Evolutionary conservation across 306 rosid genomes (phyloP), one percentile per base, ranked within the genome.

Genomic region (Cucurbita pepo): DNA sequence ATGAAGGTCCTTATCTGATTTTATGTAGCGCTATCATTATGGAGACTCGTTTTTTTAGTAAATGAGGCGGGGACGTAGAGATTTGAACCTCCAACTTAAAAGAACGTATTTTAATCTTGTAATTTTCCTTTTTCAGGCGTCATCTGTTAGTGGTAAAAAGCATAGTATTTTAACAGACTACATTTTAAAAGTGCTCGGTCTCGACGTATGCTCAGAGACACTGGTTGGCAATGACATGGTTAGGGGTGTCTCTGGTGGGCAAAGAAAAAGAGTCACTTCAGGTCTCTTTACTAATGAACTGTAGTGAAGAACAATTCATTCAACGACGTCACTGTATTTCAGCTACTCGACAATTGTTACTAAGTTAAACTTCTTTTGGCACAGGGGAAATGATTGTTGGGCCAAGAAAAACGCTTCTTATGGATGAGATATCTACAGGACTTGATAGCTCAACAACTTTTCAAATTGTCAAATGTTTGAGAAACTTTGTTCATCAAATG

Each of bases 391-490:
- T 92, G 98, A 78, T 86, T 71, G 91, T 92, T 76, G 98, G 96
- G 77, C 98, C 96, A 41, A 86, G 95, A 79, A 90, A 87, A 77
- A 77, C 96, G 13, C 72, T 90, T 37, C 90, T 90, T 71, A 88
- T 92, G 97, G 97, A 92, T 74, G 97, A 92, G 83, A 88, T 90
- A 77, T 92, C 96, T 58, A 92, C 96, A 1, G 97, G 97, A 75
- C 91, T 92, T 45, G 97, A 92, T 79, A 92, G 97, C 79, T 84
- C 95, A 48, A 92, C 97, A 12, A 90, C 97, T 21, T 92, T 56
- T 78, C 96, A 90, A 71, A 90, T 90, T 47, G 92, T 92, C 16
- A 92, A 90, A 81, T 92, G 96, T 76, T 6, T 80, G 15, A 71
- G 88, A 74, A 86, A 92, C 70, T 90, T 92, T 79, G 95, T 88